phyloP scores from a whole-genome alignment of 495 filamentous ascomycete species.

The Penicillium maclennaniae region DNA sequence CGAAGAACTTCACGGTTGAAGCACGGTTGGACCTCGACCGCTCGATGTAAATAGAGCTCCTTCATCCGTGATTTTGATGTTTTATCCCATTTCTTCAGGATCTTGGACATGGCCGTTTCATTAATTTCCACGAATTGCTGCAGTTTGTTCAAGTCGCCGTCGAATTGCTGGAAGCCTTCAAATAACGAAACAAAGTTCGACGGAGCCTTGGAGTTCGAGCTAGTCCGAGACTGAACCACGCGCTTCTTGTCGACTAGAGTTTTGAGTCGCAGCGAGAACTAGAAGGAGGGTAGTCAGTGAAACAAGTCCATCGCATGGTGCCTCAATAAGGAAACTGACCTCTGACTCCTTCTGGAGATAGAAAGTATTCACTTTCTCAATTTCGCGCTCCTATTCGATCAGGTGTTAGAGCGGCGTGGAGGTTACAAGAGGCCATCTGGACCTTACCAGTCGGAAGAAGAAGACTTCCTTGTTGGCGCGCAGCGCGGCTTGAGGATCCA shows the following conservation, averaged over 20 bases:
- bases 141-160: conserved; percentile 91
- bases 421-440: not conserved
- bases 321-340: conserved; percentile 47
- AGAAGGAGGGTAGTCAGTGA: conserved; percentile 9
- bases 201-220: conserved; percentile 73
- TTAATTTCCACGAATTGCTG: conserved; percentile 99
- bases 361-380: conserved; percentile 97
- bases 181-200: conserved; percentile 90
- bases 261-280: conserved; percentile 90
- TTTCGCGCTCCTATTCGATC: conserved; percentile 73
- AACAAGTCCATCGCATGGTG: not conserved
- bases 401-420: conserved; percentile 3
- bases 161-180: conserved; percentile 95
- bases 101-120: conserved; percentile 95
- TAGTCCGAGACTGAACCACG: conserved; percentile 71
- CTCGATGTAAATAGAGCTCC: conserved; percentile 90
- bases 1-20: conserved; percentile 97
- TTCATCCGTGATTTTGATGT: conserved; percentile 98
- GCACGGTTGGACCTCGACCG: conserved; percentile 95
- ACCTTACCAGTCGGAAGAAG: conserved; percentile 88
- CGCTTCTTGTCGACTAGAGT: conserved; percentile 93
- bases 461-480: conserved; percentile 98
- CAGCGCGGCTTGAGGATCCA: conserved; percentile 81
- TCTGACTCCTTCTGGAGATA: conserved; percentile 98
- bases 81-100: conserved; percentile 99